phyloP scores from a whole-genome alignment of 352 stramenopile species.

The Elongisporangium prolatum region DNA sequence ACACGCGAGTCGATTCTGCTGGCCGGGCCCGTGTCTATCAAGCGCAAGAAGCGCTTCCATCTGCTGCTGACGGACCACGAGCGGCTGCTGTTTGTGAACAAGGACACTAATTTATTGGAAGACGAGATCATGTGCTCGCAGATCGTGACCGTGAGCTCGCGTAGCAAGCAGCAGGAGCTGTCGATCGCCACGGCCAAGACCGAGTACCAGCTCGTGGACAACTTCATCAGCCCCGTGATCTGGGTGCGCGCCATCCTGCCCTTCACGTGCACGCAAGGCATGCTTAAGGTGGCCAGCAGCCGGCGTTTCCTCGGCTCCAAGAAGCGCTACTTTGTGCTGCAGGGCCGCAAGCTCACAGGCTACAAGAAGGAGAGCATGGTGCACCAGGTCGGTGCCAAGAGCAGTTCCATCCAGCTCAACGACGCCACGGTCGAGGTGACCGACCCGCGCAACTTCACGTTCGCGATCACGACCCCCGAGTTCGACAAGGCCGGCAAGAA shows the following conservation, averaged over 20 bases:
- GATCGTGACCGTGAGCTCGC: slow-evolving; percentile 83
- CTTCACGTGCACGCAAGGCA: slow-evolving; percentile 81
- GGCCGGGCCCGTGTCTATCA: slow-evolving; percentile 69
- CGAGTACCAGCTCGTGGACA: slow-evolving; percentile 81
- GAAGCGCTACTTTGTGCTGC: slow-evolving; percentile 82
- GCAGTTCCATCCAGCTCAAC: slow-evolving; percentile 56
- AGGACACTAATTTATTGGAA: slow-evolving; percentile 85
- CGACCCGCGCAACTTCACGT: slow-evolving; percentile 60
- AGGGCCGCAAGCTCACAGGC: slow-evolving; percentile 49
- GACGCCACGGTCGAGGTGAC: slow-evolving; percentile 64
- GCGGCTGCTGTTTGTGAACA: slow-evolving; percentile 84
- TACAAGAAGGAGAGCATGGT: slow-evolving; percentile 80
- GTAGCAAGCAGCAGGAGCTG: slow-evolving; percentile 72
- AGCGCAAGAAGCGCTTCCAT: slow-evolving; percentile 84
- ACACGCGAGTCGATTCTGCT: slow-evolving; percentile 79
- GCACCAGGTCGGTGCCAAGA: slow-evolving; percentile 67
- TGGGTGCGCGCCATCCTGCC: slow-evolving; percentile 83
- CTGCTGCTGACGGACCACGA: slow-evolving; percentile 82
- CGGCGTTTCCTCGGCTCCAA: slow-evolving; percentile 78
- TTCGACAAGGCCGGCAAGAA: slow-evolving; percentile 73
- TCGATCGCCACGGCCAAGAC: slow-evolving; percentile 64
- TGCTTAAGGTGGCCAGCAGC: slow-evolving; percentile 77
- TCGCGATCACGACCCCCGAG: slow-evolving; percentile 77
- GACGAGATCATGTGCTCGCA: slow-evolving; percentile 87
- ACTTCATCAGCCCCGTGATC: slow-evolving; percentile 79